These are phyloP conservation scores for Salvia miltiorrhiza DNA, from an alignment of 257 asterid genomes.

Conservation along the genomic window DNA sequence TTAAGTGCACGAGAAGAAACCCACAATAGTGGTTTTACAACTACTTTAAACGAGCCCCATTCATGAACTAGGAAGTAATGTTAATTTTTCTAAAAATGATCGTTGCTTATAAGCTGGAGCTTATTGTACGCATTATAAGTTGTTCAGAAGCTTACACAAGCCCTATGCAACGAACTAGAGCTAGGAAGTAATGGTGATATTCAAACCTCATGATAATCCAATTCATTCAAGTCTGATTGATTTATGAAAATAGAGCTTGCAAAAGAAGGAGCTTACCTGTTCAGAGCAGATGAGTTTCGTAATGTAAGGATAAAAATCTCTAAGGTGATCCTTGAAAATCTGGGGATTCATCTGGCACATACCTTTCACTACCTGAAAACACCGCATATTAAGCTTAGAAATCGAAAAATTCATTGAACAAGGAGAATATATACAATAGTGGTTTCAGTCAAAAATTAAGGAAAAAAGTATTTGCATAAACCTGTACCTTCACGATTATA, in stretches of 20 bases:
- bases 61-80: too few relatives aligned
- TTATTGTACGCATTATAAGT: too few relatives aligned
- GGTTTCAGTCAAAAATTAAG: neutral
- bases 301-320: slow-evolving; percentile 54
- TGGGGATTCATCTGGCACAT: too few relatives aligned
- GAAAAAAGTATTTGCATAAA: neutral
- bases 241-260: neutral
- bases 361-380: too few relatives aligned
- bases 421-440: neutral
- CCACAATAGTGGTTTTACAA: too few relatives aligned
- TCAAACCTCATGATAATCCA: too few relatives aligned
- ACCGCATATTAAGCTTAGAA: neutral
- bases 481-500: slow-evolving; percentile 75
- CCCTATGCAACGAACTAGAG: neutral
- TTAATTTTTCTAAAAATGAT: too few relatives aligned
- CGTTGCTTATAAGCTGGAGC: too few relatives aligned
- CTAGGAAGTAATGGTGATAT: neutral
- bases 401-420: neutral
- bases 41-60: too few relatives aligned
- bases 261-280: slow-evolving; percentile 59
- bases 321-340: neutral
- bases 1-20: too few relatives aligned
- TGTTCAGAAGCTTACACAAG: too few relatives aligned
- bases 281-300: slow-evolving; percentile 90
- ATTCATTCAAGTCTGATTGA: too few relatives aligned